A percentile compares a stretch with the other conserved stretches of the same genome.
These are phyloP conservation scores for Penicillium sp. DNA, from an alignment of 2,329 filamentous ascomycete species.

Conservation along the genomic window DNA sequence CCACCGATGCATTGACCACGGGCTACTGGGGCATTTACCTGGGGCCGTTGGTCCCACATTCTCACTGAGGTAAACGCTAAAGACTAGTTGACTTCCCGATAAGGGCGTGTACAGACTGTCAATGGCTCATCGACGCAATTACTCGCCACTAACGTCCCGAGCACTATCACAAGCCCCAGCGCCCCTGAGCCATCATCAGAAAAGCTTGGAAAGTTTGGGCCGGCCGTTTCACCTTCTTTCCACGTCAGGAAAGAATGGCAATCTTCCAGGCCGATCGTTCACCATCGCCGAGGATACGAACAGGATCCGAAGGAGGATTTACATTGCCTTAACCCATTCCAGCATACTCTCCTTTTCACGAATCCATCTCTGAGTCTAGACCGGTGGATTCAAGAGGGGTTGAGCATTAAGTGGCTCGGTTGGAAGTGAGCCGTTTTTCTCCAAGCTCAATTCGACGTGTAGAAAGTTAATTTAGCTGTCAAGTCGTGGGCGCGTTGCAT, in stretches of 20 bases:
- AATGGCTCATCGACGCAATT: background rate
- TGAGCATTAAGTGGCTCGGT: background rate
- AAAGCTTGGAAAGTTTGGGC: background rate
- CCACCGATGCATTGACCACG: background rate
- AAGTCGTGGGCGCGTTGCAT: background rate
- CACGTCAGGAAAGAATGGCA: background rate
- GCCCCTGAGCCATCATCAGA: background rate
- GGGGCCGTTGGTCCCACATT: background rate
- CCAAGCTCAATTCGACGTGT: background rate
- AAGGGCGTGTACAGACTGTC: background rate
- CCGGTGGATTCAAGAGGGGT: background rate
- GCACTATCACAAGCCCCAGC: background rate
- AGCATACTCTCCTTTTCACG: background rate
- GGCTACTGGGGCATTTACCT: background rate
- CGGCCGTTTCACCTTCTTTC: background rate
- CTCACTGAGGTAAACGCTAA: background rate
- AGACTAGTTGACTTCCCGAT: background rate
- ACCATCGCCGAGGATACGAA: background rate
- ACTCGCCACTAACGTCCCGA: background rate
- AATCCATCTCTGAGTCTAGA: background rate
- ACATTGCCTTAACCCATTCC: background rate
- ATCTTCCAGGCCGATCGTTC: background rate
- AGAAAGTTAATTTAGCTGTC: constrained; percentile 1
- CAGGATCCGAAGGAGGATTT: background rate
- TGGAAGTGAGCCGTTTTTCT: background rate